Percentiles rank a stretch among this genome's conserved stretches.
phyloP scores from a whole-genome alignment of 768 basidiomycete species.

The Vararia minispora region DNA sequence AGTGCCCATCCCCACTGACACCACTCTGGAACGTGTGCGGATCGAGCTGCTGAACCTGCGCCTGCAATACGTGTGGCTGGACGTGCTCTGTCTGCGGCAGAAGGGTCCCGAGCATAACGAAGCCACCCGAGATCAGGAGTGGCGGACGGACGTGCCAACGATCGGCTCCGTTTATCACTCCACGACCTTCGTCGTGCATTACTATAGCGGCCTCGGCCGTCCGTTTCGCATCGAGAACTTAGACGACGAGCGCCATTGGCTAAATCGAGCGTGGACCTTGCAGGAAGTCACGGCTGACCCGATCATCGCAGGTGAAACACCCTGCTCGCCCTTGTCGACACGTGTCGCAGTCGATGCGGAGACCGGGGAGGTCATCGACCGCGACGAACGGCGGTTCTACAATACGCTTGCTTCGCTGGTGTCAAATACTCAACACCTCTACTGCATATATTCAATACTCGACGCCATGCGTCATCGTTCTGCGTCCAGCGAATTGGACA shows the following conservation, averaged over 20 bases:
- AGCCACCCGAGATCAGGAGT: constrained; percentile 1
- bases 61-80: constrained; percentile 2
- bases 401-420: constrained; percentile 1
- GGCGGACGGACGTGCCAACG: constrained; percentile 3
- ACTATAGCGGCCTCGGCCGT: too few species aligned
- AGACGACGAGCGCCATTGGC: not conserved
- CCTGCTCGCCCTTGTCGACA: too few species aligned
- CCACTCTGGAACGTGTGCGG: not conserved
- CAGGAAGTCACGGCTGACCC: constrained; percentile 2
- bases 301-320: too few species aligned
- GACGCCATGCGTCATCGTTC: not conserved
- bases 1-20: constrained; percentile 1
- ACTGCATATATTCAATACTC: too few species aligned
- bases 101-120: constrained; percentile 1
- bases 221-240: not conserved
- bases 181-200: not conserved
- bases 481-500: not conserved
- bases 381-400: too few species aligned
- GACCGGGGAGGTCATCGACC: too few species aligned
- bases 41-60: constrained; percentile 5
- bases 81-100: too few species aligned
- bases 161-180: constrained; percentile 1
- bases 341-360: too few species aligned
- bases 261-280: constrained; percentile 5
- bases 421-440: too few species aligned